These are phyloP conservation scores for Hygrophila difformis DNA, from an alignment of 257 asterid genomes.

Conservation along the genomic window DNA sequence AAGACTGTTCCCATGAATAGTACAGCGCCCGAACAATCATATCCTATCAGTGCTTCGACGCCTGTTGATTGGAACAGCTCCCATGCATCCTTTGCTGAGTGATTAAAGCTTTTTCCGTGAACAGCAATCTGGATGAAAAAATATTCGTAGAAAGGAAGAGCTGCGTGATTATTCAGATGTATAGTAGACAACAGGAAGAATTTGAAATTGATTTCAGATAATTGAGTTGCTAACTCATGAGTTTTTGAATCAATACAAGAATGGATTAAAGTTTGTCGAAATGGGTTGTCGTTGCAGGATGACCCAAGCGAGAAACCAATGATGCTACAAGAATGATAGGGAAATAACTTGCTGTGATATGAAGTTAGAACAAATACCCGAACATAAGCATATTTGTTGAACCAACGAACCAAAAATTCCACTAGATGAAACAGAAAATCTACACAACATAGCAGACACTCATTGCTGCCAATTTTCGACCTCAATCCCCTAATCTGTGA, in stretches of 20 bases:
- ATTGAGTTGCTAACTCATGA: no score
- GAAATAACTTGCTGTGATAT: no score
- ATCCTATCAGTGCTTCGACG: conserved; percentile 88
- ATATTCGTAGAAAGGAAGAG: no score
- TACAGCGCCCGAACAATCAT: conserved; percentile 96
- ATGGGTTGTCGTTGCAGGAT: no score
- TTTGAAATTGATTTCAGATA: no score
- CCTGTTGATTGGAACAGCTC: conserved; percentile 96
- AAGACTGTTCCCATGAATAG: conserved; percentile 77
- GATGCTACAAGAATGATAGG: no score
- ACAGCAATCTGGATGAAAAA: conserved; percentile 67
- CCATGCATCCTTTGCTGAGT: conserved; percentile 98
- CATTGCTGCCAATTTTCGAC: conserved; percentile 91
- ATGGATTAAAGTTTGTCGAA: no score
- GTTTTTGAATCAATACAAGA: no score
- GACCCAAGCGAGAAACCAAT: no score
- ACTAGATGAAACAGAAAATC: conserved; percentile 90
- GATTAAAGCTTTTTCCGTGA: conserved; percentile 86
- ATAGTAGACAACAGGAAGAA: no score
- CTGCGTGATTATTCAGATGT: no score
- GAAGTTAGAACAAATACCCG: conserved; percentile 75
- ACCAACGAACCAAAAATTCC: conserved; percentile 92
- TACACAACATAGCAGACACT: conserved; percentile 93
- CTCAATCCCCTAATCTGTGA: conserved; percentile 92
- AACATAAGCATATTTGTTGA: conserved; percentile 96